Base-by-base conservation (phyloP, 306 rosid species). In the Nissolia schottii region DNA sequence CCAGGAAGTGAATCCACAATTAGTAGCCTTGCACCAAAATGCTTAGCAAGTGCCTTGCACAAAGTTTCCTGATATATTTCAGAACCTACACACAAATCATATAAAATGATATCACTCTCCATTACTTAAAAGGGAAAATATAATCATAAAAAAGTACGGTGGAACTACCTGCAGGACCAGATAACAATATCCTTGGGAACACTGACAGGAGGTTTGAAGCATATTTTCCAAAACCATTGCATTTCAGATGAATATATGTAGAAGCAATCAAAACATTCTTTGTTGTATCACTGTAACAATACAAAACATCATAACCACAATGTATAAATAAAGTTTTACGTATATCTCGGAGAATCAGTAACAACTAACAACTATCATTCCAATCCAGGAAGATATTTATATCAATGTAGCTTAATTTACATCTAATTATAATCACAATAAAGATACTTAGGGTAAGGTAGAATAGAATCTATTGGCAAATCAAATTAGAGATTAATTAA, bases 11-110 rank as follows among this genome's bases (percentile, higher is more conserved):
- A 89, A 66, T 95, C 96, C 43, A 95, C 92, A 57, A 85, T 85
- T 32, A 95, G 85, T 62, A 95, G 84, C 64, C 77, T 85, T 24
- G 96, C 90, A 53, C 85, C 91, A 80, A 92, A 95, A 88, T 88
- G 84, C 65, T 88, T 86, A 2, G 99, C 92, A 35, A 95, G 99
- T 69, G 97, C 97, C 88, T 89, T 95, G 31, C 87, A 85, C 81
- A 95, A 71, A 81, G 88, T 85, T 78, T 89, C 99, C 83, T 95
- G 99, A 77, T 89, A 91, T 85, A 95, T 95, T 71, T 95, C 99
- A 0, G 99, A 95, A 72, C 99, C 99, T 95, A 75, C 67, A 88
- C 49, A 84, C 64, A 27, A 64, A 60, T 56, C 60, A 71, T 14
- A 37, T 16, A 59, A 29, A 3, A 67, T 57, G 14, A 29, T 28